These are phyloP conservation scores for Mycoemilia scoparia DNA, from an alignment of 192 early-diverging fungal genomes.

Conservation along the genomic window DNA sequence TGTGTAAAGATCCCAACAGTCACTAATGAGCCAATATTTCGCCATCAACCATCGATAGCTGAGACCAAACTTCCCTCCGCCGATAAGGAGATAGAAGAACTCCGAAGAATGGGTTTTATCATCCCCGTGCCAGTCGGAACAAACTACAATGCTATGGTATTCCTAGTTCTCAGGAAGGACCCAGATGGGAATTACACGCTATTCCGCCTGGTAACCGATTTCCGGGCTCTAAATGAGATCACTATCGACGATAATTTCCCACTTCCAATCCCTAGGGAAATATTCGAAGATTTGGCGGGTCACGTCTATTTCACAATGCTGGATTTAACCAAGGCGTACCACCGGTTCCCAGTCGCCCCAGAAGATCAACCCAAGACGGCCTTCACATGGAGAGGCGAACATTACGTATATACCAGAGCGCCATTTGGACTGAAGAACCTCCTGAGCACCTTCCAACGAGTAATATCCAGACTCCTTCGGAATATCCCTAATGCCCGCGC, in stretches of 20 bases:
- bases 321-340: slow-evolving; percentile 1
- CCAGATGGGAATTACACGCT: not conserved
- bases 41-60: no score
- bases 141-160: not conserved
- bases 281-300: slow-evolving; percentile 1
- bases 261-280: not conserved
- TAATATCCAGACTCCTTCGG: no score
- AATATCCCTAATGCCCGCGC: no score
- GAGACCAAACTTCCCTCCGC: no score
- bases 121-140: not conserved
- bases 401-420: not conserved
- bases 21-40: no score
- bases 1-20: no score
- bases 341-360: not conserved
- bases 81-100: not conserved
- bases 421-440: no score
- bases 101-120: not conserved
- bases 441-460: no score
- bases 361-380: slow-evolving; percentile 1
- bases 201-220: not conserved
- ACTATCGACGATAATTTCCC: slow-evolving; percentile 1
- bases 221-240: not conserved
- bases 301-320: not conserved
- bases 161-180: slow-evolving; percentile 1
- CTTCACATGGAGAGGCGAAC: not conserved